phyloP scores from a whole-genome alignment of 2,329 filamentous ascomycete genomes.

The Pyrenophora tritici-repentis region DNA sequence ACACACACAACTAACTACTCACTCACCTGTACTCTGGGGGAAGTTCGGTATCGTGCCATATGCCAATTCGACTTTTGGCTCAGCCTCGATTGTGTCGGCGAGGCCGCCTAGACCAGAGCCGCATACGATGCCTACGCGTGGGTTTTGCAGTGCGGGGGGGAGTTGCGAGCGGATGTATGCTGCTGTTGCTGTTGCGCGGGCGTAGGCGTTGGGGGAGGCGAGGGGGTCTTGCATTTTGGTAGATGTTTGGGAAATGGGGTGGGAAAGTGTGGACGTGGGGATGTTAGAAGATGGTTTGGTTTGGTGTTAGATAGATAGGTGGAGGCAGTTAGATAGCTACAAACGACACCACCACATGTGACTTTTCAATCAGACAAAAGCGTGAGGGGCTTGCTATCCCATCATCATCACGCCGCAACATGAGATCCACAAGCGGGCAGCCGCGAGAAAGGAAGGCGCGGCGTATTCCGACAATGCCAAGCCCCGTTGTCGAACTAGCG shows the following conservation, averaged over 20 bases:
- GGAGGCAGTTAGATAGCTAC: too few species aligned
- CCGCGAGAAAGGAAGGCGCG: constrained; percentile 33
- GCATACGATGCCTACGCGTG: constrained; percentile 67
- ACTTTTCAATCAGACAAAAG: not conserved
- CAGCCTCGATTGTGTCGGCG: constrained; percentile 59
- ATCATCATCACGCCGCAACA: too few species aligned
- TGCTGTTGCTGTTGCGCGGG: constrained; percentile 56
- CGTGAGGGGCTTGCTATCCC: not conserved
- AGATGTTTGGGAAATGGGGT: not conserved
- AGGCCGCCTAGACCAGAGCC: constrained; percentile 68
- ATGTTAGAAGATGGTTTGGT: not conserved
- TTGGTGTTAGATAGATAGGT: not conserved
- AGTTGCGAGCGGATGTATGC: constrained; percentile 56
- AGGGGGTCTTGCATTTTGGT: constrained; percentile 24
- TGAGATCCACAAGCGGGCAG: too few species aligned
- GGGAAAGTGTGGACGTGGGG: too few species aligned
- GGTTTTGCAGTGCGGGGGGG: constrained; percentile 56
- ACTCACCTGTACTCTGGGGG: constrained; percentile 60
- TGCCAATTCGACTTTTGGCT: constrained; percentile 58
- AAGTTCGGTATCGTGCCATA: constrained; percentile 67
- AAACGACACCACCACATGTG: too few species aligned
- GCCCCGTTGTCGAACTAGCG: constrained; percentile 33
- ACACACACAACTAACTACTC: too few species aligned
- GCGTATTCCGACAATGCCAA: constrained; percentile 39
- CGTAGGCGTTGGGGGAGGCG: constrained; percentile 45